Base-by-base conservation (phyloP, 108 stramenopile genomes). In the Hondaea fermentalgiana region DNA sequence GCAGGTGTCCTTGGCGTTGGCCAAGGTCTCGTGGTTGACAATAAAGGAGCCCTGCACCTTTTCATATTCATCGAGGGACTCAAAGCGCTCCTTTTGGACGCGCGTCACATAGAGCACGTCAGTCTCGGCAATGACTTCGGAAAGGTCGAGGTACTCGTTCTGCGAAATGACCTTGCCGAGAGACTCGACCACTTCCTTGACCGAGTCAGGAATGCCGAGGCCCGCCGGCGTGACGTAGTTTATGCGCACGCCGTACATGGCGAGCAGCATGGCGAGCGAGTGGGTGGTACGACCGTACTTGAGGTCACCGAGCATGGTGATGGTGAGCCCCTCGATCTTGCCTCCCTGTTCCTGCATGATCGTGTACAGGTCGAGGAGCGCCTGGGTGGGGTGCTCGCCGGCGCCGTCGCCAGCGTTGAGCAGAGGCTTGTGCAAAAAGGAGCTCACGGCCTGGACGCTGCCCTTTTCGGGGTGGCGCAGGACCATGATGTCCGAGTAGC, bases 371-470 rank as follows among this genome's bases (percentile, higher is more conserved):
- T 99, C 99, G 93, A 99, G 95, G 28, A 99, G 90, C 5, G 99
- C 98, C 90, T 99, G 99, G 5, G 99, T 98, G 2, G 99, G 99
- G 92, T 99, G 99, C 89, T 99, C 97, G 44, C 97, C 98, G 10
- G 94, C 93, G 8, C 99, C 99, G 92, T 98, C 97, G 19, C 99
- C 98, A 16, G 97, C 98, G 96, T 99, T 99, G 43, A 99, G 83
- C 44, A 98, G 93, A 1, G 98, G 98, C 72, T 94, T 91, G 10
- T 44, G 92, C 88, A 59, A 29, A 8, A 76, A 89, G 23, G 51
- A 35, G 17, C 83, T 87, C 0, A 93, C 93, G n/a, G 58, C 59
- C 55, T 23, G 57, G 2, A 93, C 93, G 76, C 93, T 95, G 45
- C 97, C 98, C 58, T 91, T 93, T 5, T 58, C 87, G 4, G 96